A percentile compares a stretch with the other conserved stretches of the same genome.
These are phyloP conservation scores for Xylaria sp. DNA, from an alignment of 2,329 filamentous ascomycete species.

Conservation along the genomic window DNA sequence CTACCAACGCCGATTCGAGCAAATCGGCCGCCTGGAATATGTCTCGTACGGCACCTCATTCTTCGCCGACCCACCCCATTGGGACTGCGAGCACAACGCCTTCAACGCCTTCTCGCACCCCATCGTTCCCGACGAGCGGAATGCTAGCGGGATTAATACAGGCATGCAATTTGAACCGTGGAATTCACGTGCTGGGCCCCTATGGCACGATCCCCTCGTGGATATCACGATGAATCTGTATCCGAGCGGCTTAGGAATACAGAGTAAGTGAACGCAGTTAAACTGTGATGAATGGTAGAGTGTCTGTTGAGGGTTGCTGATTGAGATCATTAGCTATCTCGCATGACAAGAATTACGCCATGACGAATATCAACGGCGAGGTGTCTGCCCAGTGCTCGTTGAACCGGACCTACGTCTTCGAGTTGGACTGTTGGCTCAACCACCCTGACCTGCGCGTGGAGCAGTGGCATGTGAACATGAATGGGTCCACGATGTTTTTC, in stretches of 20 bases:
- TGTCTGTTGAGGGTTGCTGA: neutral
- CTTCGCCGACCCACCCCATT: neutral
- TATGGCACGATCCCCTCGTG: constrained; percentile 26
- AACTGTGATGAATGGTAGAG: neutral
- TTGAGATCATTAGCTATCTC: constrained; percentile 11
- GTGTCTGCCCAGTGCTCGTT: constrained; percentile 16
- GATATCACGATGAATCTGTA: constrained; percentile 10
- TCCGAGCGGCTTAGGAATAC: neutral
- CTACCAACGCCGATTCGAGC: constrained; percentile 24
- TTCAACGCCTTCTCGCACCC: constrained; percentile 19
- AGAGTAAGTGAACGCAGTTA: constrained; percentile 5
- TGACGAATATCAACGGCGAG: constrained; percentile 1
- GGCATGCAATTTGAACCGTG: constrained; percentile 17
- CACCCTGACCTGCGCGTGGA: neutral
- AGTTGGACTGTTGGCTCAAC: constrained; percentile 25
- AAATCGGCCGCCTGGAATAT: constrained; percentile 9
- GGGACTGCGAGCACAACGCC: constrained; percentile 19
- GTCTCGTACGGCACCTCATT: constrained; percentile 18
- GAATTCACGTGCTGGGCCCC: constrained; percentile 4
- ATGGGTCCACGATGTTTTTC: constrained; percentile 34
- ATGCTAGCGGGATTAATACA: neutral
- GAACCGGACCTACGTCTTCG: constrained; percentile 21
- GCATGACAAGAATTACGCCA: neutral
- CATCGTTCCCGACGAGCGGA: constrained; percentile 10
- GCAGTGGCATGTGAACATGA: constrained; percentile 23